Percentiles rank a stretch among this genome's conserved stretches.
These are phyloP conservation scores for Cryoendolithus antarcticus DNA, from an alignment of 2,329 filamentous ascomycete genomes.

Conservation along the genomic window DNA sequence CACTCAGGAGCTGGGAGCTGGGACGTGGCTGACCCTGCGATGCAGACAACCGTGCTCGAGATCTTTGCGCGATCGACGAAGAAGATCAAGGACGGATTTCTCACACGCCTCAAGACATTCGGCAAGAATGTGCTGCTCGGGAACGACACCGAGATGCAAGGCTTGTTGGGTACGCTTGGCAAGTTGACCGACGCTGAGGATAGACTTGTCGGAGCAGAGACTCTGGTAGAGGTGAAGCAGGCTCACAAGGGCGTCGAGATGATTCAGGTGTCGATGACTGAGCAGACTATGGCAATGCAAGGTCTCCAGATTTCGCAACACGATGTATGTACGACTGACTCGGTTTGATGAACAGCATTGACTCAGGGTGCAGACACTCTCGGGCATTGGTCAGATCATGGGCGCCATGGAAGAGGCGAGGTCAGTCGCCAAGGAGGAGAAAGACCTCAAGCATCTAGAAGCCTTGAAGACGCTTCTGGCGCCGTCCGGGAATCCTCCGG, in stretches of 20 bases:
- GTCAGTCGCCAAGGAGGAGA: constrained; percentile 5
- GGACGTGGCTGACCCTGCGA: neutral
- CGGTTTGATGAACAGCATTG: neutral
- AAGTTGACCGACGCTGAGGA: constrained; percentile 32
- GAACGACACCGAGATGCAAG: constrained; percentile 29
- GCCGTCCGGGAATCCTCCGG: constrained; percentile 33
- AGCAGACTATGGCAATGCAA: constrained; percentile 1
- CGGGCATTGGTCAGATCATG: constrained; percentile 4
- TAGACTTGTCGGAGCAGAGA: constrained; percentile 34
- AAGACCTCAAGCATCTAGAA: constrained; percentile 20
- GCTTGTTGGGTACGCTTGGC: constrained; percentile 29
- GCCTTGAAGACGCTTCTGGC: constrained; percentile 29
- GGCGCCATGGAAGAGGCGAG: constrained; percentile 5
- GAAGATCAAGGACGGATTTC: constrained; percentile 29
- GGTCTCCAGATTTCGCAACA: neutral
- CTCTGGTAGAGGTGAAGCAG: constrained; percentile 13
- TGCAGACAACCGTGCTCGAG: constrained; percentile 29
- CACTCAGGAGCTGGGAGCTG: too few relatives aligned
- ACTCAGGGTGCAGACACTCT: too few relatives aligned
- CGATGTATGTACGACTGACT: neutral
- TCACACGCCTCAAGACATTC: constrained; percentile 21
- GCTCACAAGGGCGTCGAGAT: constrained; percentile 8
- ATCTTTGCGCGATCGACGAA: constrained; percentile 34
- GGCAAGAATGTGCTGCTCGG: constrained; percentile 31
- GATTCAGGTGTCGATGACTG: constrained; percentile 5